Evolutionary conservation across 805 yeast species (phyloP), one percentile per base, ranked within the genome.

Genomic region (Wickerhamiella azyma): DNA sequence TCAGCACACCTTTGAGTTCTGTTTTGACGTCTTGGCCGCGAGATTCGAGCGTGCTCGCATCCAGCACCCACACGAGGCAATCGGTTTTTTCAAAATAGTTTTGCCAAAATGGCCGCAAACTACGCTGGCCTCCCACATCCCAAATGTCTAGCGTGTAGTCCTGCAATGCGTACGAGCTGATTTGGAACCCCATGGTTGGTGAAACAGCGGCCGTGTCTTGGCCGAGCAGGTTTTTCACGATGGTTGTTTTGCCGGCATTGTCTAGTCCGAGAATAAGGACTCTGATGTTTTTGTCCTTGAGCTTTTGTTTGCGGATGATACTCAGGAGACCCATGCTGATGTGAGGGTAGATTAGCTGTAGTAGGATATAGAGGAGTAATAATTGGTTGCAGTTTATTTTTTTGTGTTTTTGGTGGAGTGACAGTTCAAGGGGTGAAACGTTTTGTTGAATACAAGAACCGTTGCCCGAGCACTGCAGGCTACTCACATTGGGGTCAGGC

Each of bases 41-140:
- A 41, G 75, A 76, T 24, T 74, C 58, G 17, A 80, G 74, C 11
- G 63, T 61, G 11, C 17, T 10, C 2, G 76, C 71, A 62, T 89
- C 96, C 5, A 89, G 71, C 17, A 88, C 94, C 96, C 96, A 88
- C 10, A 88, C 62, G 14, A 88, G 66, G 5, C 76, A 75, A 54
- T 88, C 88, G 0, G 82, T 76, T 54, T 75, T 77, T 52, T 86
- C 96, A 57, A 82, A 88, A 61, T 89, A 88, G 63, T 88, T 89
- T 55, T 83, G 77, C 97, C 97, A 88, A 68, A 86, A 86, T 14
- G 88, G 78, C 40, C 97, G 66, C 37, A 88, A 66, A 1, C 89
- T 73, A 39, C 71, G 65, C 61, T 88, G 97, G 1, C 97, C 97
- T 5, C 97, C 97, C 10, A 88, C 77, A 58, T 85, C 95, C 97